Base-by-base conservation (phyloP, 805 yeast species). In the Naumovozyma dairenensis region DNA sequence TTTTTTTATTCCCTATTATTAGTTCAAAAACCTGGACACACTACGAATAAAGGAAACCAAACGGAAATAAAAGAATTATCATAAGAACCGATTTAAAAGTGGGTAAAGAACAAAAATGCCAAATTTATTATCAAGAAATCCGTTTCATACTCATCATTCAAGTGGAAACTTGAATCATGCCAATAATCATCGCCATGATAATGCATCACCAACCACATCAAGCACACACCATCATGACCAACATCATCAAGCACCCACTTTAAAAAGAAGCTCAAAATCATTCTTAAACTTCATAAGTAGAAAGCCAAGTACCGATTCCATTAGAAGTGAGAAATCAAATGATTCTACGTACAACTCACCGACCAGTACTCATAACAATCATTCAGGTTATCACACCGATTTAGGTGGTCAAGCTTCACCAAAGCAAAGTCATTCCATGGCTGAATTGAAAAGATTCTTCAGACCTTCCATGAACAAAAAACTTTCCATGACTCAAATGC, bases 381-480 rank as follows among this genome's bases (percentile, higher is more conserved):
- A 28, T 20, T 10, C 17, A 16, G 10, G 19, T 16, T 10, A 12
- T 12, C n/a, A n/a, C n/a, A 12, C 13, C 6, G 15, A 21, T 21
- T 14, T 21, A 14, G 27, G 19, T 26, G 31, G 35, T 28, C 12
- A 27, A 32, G 16, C 31, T 44, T 43, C 55, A 6, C 57, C 55
- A 4, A 52, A 49, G 34, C 42, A 41, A 19, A 40, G 46, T 24
- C 53, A 52, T 38, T 74, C 84, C 16, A 78, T 79, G 82, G 77
- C 71, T 16, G 86, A 79, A 44, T 60, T 80, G 55, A 80, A 79
- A 50, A 66, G 82, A 48, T 77, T 80, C 45, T 80, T 80, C 55
- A 72, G 81, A 49, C 81, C 83, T 9, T 44, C 46, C 12, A 32
- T 47, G 19, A 46, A 50, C 28, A 40, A 43, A 35, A 50, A 45